A percentile compares a stretch with the other conserved stretches of the same genome.
These are phyloP conservation scores for Peronosclerospora sorghi DNA, from an alignment of 352 stramenopile genomes.

Conservation along the genomic window DNA sequence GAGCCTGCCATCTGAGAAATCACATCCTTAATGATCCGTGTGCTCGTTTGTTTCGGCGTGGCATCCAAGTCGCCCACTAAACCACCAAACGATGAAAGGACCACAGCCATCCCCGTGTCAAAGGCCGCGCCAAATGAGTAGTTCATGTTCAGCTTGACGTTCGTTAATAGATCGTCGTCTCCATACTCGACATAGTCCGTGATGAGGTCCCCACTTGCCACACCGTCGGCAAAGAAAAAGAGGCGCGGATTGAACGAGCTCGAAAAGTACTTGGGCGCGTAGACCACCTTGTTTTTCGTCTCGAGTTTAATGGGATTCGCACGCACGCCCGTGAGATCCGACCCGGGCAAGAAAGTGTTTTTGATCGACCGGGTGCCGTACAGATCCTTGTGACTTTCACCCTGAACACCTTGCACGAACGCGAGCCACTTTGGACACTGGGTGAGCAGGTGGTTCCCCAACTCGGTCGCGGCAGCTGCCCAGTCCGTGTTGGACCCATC, in stretches of 20 bases:
- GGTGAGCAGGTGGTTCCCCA: slow-evolving; percentile 56
- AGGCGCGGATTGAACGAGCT: slow-evolving; percentile 44
- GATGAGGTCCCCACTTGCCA: slow-evolving; percentile 40
- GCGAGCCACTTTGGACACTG: slow-evolving; percentile 65
- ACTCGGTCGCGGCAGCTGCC: slow-evolving; percentile 46
- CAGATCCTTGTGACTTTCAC: slow-evolving; percentile 51
- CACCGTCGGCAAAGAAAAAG: slow-evolving; percentile 61
- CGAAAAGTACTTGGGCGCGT: slow-evolving; percentile 68
- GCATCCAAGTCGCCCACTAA: slow-evolving; percentile 46
- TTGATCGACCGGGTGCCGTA: slow-evolving; percentile 49
- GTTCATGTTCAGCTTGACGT: slow-evolving; percentile 67
- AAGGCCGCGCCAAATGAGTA: slow-evolving; percentile 67
- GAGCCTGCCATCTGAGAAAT: slow-evolving; percentile 51
- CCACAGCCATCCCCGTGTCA: slow-evolving; percentile 46
- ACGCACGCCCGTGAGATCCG: slow-evolving; percentile 44
- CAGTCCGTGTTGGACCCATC: slow-evolving; percentile 71
- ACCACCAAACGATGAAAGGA: slow-evolving; percentile 78
- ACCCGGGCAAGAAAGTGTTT: slow-evolving; percentile 55
- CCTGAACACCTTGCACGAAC: slow-evolving; percentile 67
- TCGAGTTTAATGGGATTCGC: slow-evolving; percentile 42
- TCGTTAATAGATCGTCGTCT: slow-evolving; percentile 42
- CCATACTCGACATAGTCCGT: slow-evolving; percentile 47
- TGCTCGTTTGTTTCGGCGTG: slow-evolving; percentile 54
- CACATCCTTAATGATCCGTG: slow-evolving; percentile 50
- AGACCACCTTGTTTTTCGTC: slow-evolving; percentile 66